phyloP scores from a whole-genome alignment of 495 filamentous ascomycete genomes.

The Copromyces sp. region DNA sequence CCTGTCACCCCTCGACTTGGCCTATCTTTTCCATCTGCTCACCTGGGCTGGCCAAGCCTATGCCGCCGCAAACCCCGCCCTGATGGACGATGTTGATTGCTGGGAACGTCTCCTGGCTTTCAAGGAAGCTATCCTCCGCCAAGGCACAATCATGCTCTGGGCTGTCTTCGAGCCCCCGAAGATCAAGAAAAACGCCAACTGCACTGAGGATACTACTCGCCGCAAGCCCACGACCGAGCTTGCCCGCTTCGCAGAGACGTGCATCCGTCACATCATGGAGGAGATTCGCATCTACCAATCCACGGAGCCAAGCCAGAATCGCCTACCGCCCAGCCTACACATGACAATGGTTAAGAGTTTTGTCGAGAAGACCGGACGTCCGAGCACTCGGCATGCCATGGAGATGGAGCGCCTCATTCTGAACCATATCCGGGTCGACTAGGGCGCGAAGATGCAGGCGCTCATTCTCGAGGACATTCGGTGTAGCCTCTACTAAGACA shows the following conservation, averaged over 20 bases:
- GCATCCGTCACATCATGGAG: background rate
- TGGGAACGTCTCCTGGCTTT: conserved; percentile 6
- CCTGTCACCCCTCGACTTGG: conserved; percentile 12
- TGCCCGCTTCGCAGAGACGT: background rate
- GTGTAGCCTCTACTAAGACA: background rate
- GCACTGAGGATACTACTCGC: background rate
- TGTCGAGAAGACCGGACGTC: background rate
- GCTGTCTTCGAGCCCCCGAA: background rate
- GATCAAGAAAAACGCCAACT: background rate
- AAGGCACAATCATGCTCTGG: conserved; percentile 13
- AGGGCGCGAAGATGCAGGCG: background rate
- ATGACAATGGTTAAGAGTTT: background rate
- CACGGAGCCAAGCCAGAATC: background rate
- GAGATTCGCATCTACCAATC: background rate
- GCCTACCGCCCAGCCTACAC: background rate
- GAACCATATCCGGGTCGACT: background rate
- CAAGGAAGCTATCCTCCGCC: conserved; percentile 10
- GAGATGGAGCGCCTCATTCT: conserved; percentile 2
- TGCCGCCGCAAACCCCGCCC: background rate
- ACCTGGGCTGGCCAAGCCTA: conserved; percentile 8
- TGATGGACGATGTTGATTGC: background rate
- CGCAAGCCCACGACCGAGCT: background rate
- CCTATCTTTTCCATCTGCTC: conserved; percentile 11
- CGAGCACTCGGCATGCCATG: background rate
- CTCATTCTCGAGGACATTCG: background rate